Base-by-base conservation (phyloP, 805 yeast genomes). In the Blastobotrys attinorum region DNA sequence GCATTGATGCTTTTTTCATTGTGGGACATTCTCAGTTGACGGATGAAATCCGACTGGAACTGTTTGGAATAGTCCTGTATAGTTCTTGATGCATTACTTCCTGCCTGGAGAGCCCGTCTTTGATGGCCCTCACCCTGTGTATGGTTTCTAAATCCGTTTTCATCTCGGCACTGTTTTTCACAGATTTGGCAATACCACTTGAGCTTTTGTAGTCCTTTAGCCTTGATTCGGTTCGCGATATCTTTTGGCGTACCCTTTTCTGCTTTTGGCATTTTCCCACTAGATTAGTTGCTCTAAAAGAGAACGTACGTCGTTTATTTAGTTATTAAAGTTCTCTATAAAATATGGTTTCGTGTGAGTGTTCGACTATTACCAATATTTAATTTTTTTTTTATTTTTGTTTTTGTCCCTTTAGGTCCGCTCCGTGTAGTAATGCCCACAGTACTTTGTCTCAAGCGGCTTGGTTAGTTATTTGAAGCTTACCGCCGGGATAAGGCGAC, bases 101-200 rank as follows among this genome's bases (percentile, higher is more conserved):
- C 64, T 4, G 77, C 60, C 3, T 71, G 67, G 16, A 70, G 62
- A 36, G 83, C 73, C 42, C 75, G 76, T 16, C 76, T 73, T 38
- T 74, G 62, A 59, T 92, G 99, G 1, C 83, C 70, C 37, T 84
- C 86, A n/a, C 95, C 79, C 49, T 72, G 71, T n/a, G 81, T 72
- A 61, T 92, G 99, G 55, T 90, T 83, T 55, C 83, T 82, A 68
- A 84, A 92, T 21, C 98, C 99, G 64, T 92, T 90, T 49, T 84
- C 95, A 60, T 94, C 99, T 44, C 97, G 68, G 60, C 97, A 89
- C 64, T 92, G 99, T 57, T 90, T 87, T 58, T 73, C 77, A 57
- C 99, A 92, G 2, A 86, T 72, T 60, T 69, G 97, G 62, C 99
- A 92, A 63, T 88, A 94, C 72, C 77, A 90, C 48, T 77, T 72